Conservation (phyloP, 73 alveolate genomes). For the Paramecium octaurelia region DNA sequence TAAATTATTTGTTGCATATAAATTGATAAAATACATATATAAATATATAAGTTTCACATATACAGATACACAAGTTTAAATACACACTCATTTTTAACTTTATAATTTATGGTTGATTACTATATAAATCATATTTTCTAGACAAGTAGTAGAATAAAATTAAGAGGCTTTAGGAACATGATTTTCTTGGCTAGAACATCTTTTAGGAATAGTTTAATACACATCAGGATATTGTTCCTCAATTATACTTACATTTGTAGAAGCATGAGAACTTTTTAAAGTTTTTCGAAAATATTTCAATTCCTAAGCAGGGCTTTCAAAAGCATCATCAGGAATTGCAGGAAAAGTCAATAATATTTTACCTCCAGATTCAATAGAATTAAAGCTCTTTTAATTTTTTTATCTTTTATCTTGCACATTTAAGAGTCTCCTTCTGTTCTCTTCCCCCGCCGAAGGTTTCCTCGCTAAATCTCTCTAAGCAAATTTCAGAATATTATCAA, state of each 20-base stretch:
- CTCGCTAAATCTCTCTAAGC: background rate
- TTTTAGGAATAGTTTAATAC: background rate
- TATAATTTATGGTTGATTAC: constrained; percentile 24
- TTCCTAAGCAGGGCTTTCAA: background rate
- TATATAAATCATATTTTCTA: constrained; percentile 33
- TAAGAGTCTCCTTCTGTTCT: background rate
- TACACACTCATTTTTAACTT: background rate
- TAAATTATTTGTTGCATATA: too few species aligned
- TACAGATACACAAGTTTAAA: background rate
- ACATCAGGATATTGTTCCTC: background rate
- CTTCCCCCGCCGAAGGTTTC: background rate
- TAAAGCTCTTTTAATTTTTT: background rate
- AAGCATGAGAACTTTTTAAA: background rate
- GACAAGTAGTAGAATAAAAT: background rate
- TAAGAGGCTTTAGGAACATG: background rate
- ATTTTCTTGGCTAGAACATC: background rate
- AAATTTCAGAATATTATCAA: background rate
- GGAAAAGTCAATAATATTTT: background rate
- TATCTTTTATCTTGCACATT: background rate
- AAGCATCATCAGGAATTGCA: constrained; percentile 7
- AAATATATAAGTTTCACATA: background rate
- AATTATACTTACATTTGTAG: background rate
- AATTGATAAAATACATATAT: too few species aligned
- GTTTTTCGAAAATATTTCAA: background rate
- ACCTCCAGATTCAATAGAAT: background rate